Evolutionary conservation across 495 filamentous ascomycete species (phyloP), one percentile per base, ranked within the genome.

Genomic region (Penicillium herquei): DNA sequence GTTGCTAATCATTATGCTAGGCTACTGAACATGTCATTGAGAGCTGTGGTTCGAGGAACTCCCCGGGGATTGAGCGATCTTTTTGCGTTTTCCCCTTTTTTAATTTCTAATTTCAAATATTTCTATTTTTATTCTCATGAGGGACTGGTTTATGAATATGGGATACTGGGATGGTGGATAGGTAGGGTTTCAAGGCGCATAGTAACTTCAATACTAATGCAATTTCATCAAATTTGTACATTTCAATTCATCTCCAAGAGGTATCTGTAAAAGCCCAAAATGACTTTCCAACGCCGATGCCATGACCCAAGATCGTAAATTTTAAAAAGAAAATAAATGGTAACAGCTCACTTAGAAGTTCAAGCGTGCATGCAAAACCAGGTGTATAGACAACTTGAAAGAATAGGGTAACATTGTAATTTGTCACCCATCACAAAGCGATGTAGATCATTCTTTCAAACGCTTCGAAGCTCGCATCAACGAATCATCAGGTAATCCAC

Each of bases 401-500:
- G 42, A 4, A 21, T 13, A 46, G 37, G 5, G 12, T 14, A 46
- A 45, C 46, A 16, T n/a, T n/a, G n/a, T n/a, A n/a, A n/a, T n/a
- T n/a, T n/a, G n/a, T n/a, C n/a, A 14, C 43, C 14, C 13, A 31
- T 5, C 41, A 31, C 26, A 3, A n/a, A 33, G 17, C 30, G 9
- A 14, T 12, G 21, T 26, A 1, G 21, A 46, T 73, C 52, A 77
- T 54, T 76, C 76, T 54, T 77, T 78, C 21, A 77, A 56, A 11
- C 76, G 74, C 52, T 78, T 78, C 11, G 71, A 52, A 13, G 72
- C 73, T 40, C 76, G 65, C 42, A 85, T 75, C 39, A 94, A 56
- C 14, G 80, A 84, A 77, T 96, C 93, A 70, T 96, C 93, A 6
- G 89, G 88, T 51, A 96, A 61, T 2, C 90, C 94, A 56, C 88